Evolutionary conservation across 441 rosid genomes (phyloP), one percentile per base, ranked within the genome.

Genomic region (Omphalea diandra): DNA sequence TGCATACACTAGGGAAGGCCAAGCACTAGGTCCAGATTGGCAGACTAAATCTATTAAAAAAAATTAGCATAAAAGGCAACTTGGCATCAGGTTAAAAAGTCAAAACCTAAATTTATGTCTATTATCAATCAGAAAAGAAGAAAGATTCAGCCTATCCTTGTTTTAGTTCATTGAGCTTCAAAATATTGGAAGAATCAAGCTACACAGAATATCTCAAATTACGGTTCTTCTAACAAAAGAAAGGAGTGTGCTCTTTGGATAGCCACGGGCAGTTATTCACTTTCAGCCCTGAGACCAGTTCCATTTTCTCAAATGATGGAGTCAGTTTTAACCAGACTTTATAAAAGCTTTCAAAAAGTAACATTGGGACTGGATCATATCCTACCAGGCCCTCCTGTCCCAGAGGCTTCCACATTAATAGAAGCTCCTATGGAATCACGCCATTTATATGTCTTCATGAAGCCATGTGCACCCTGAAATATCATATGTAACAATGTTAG

Each of bases 351-450:
- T 31, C n/a, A 60, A 22, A 69, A 31, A 63, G 75, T 61, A 65
- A 55, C 17, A 73, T 6, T 52, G 52, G 64, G 38, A 46, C 41
- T 40, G 58, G 63, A 71, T 67, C 31, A 63, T 65, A 79, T 69
- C 85, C 40, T 86, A 93, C 99, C 98, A 76, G 81, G 84, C 67
- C 99, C 98, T 74, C 97, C 97, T 7, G 88, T 83, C 24, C 99
- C 99, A 77, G 98, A 88, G 64, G 99, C 99, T 86, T 96, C 99
- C 74, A 96, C 88, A 77, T 96, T 90, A 78, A 96, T 85, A 77
- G 85, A 77, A 80, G 99, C 97, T 73, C 99, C 98, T 73, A 96
- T 80, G 54, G 90, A 83, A 75, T 91, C 86, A 61, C 83, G 91
- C 94, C 98, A 91, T 85, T 81, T 86, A 80, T 91, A 77, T 67